Evolutionary conservation across 164 flowering plant genomes (phyloP).

Genomic region (Aristolochia californica): DNA sequence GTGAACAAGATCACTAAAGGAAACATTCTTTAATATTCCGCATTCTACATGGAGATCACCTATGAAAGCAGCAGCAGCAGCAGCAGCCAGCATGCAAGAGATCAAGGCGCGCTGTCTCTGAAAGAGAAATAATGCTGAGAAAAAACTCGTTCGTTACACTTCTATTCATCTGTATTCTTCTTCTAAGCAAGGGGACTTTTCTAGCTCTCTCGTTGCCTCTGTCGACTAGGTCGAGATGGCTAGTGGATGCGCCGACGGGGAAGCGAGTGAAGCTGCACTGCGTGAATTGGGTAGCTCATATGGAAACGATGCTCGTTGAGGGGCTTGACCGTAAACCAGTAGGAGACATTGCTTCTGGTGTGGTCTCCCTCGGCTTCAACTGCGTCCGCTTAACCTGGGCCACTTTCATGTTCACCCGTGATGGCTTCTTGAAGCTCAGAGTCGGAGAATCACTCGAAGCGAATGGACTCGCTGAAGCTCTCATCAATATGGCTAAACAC

Average conservation of each 20-base stretch:
- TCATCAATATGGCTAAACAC: constrained; percentile 13
- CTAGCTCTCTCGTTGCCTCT: constrained; percentile 24
- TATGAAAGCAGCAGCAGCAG: background rate
- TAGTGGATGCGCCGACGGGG: constrained; percentile 25
- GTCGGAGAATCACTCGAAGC: constrained; percentile 16
- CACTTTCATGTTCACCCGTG: constrained; percentile 28
- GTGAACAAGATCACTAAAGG: background rate
- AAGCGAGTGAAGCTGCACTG: constrained; percentile 36
- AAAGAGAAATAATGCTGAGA: background rate
- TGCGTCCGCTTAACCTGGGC: constrained; percentile 50
- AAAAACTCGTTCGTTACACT: background rate
- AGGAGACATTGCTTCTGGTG: constrained; percentile 11
- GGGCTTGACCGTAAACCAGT: constrained; percentile 40
- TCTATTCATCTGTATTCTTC: background rate
- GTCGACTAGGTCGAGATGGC: constrained; percentile 34
- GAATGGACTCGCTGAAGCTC: constrained; percentile 13
- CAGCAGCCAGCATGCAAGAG: background rate
- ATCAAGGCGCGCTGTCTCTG: too few relatives aligned
- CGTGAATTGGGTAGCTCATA: constrained; percentile 43
- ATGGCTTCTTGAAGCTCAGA: constrained; percentile 4
- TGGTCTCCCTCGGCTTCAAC: constrained; percentile 32
- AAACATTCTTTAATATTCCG: too few relatives aligned
- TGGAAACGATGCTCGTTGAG: constrained; percentile 33
- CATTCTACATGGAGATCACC: background rate
- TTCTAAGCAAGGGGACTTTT: background rate